Evolutionary conservation across 2,329 filamentous ascomycete genomes (phyloP), one percentile per base, ranked within the genome.

Genomic region (Colletotrichum eremochloae): DNA sequence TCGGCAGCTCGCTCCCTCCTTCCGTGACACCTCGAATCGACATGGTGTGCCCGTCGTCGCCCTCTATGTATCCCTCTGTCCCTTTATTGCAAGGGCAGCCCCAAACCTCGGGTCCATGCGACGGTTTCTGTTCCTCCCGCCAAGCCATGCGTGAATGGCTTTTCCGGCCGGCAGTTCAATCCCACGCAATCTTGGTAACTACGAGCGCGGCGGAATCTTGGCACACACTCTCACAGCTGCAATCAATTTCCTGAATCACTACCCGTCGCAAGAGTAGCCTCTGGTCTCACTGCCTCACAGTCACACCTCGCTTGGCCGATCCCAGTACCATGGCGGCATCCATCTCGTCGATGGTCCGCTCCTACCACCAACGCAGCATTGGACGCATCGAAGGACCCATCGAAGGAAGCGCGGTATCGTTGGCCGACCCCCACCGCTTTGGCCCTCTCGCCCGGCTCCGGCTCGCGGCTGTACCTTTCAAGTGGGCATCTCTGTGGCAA

Each of bases 21-120:
- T n/a, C 18, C n/a, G 44, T 50, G 14, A 12, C 44, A 38, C 20
- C 44, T 18, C 44, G 60, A 63, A 33, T 33, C 46, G 29, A 57
- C 42, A 18, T 20, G 14, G 33, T 20, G 31, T 42, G 33, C 50
- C 50, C 40, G 52, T 46, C 57, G 42, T 61, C 48, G 56, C 50
- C 38, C 44, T 48, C 24, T 24, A 24, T 24, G 24, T 24, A 24
- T 24, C 24, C 24, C 24, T 24, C 24, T 24, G 24, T 24, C 24
- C 24, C 38, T 14, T 31, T 29, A 8, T 20, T 67, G 38, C 68
- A 70, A 61, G 67, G 61, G 31, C 44, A 46, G 61, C 60, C 67
- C 63, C 36, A 48, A 67, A 24, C 24, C 24, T 29, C 40, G 44
- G 60, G 24, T 46, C 53, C 63, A 20, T 48, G 31, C 31, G 33